Evolutionary conservation across 2,329 filamentous ascomycete species (phyloP), one percentile per base, ranked within the genome.

Genomic region (Neofusicoccum parvum): DNA sequence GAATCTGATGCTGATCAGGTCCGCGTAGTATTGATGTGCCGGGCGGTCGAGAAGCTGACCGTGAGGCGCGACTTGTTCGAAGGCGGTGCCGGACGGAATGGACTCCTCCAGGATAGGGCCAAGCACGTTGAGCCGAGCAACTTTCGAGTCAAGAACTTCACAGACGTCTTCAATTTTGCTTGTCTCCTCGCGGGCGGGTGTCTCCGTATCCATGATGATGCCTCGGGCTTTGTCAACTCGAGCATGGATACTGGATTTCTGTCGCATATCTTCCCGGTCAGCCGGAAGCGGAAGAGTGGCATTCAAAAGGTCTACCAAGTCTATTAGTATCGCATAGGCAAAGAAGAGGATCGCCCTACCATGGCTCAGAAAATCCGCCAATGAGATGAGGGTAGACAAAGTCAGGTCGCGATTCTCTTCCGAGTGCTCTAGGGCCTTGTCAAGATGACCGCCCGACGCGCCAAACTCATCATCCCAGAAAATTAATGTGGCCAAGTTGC

Each of bases 1-100:
- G 51, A 67, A 72, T 45, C 69, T 72, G 3, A 50, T 53, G 5
- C 36, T 46, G 39, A 73, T 69, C 2, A 70, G 49, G 39, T 68
- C 68, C 3, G 66, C 65, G 45, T 71, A 70, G 39, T 70, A 72
- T 34, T 72, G 70, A 41, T 70, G 54, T 1, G 68, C 70, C 3
- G 64, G 54, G 1, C 65, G 45, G 46, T 66, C 65, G 23, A 54
- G n/a, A 7, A 66, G 46, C 11, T 49, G 43, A 6, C 36, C 43
- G 23, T 45, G 59, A 3, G 41, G n/a, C 12, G 43, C 37, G 12
- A 49, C 48, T 49, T 64, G 49, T 54, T 66, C 66, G 20, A 54
- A 43, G 7, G 50, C 50, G 5, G 48, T 43, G 15, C 59, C 58
- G 15, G 62, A 43, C 11, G 51, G 41, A 15, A 62, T 34, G 27